Base-by-base conservation (phyloP, 2,329 filamentous ascomycete genomes). In the Microdochium nivale region DNA sequence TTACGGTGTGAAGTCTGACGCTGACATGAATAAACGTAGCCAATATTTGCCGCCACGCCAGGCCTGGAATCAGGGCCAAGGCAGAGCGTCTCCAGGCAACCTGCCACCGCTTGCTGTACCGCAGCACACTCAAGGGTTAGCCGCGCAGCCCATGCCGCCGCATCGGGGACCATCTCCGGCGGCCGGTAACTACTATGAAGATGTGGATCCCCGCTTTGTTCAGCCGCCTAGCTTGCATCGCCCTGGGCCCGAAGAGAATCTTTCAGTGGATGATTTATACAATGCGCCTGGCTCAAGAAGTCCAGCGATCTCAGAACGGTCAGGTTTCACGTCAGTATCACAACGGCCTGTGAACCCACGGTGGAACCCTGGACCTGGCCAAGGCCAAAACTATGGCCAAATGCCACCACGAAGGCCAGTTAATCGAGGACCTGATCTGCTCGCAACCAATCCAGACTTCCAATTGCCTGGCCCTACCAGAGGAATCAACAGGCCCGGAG, bases 291-390 rank as follows among this genome's bases (percentile, higher is more conserved):
- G 78, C 46, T 70, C 79, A 47, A 80, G 87, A 60, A 92, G 84
- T 60, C 90, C 88, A 30, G 81, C 84, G 27, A 80, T 84, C 60
- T 92, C 87, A 55, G 89, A 96, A 62, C 79, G 82, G 24, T 92
- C 85, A 47, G 88, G 87, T 59, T 96, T 96, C 69, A 96, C 92
- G 1, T 94, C 88, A 11, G 86, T 97, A 47, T 92, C 87, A 0
- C 90, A 96, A 68, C 81, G 92, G 32, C 87, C 88, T 1, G 74
- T 96, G 51, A 96, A 96, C 66, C 92, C 91, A 7, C 84, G 85
- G 54, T 96, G 92, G 91, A 81, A 87, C 55, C 81, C 79, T 2
- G 73, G 76, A 27, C 71, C 76, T 68, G 69, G 14, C 65, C 71
- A 16, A 50, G 70, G 70, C 9, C 73, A 69, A 58, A 72, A 61